phyloP scores from a whole-genome alignment of 306 rosid species.

The Casuarina equisetifolia region DNA sequence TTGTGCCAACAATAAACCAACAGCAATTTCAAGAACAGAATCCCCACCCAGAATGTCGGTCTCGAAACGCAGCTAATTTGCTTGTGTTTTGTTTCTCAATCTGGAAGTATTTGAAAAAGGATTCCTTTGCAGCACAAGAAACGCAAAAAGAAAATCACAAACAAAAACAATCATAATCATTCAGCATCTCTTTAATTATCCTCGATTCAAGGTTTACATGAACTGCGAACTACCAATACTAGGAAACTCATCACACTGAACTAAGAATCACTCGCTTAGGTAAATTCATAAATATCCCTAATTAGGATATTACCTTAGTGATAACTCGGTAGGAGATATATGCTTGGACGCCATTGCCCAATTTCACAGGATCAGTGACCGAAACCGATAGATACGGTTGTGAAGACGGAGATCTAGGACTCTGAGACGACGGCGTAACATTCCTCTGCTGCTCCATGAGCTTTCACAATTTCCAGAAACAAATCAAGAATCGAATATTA shows the following conservation, averaged over 20 bases:
- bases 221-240: not conserved
- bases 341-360: conserved; percentile 98
- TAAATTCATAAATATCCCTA: not conserved
- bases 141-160: not conserved
- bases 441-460: conserved; percentile 77
- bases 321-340: conserved; percentile 94
- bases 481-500: not conserved
- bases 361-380: conserved; percentile 92
- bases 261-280: not conserved
- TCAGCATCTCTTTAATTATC: not conserved
- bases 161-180: not conserved
- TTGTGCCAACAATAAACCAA: no score
- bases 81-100: not conserved
- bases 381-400: conserved; percentile 81
- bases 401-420: conserved; percentile 96
- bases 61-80: not conserved
- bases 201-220: not conserved
- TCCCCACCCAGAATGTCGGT: not conserved
- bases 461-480: not conserved
- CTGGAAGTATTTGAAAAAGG: not conserved
- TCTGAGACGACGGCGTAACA: conserved; percentile 62
- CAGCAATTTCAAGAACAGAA: not conserved
- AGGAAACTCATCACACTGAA: not conserved
- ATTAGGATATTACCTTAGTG: conserved; percentile 54
- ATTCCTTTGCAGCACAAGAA: not conserved